These are phyloP conservation scores for Pisolithus microcarpus DNA, from an alignment of 768 basidiomycete species.

Conservation along the genomic window DNA sequence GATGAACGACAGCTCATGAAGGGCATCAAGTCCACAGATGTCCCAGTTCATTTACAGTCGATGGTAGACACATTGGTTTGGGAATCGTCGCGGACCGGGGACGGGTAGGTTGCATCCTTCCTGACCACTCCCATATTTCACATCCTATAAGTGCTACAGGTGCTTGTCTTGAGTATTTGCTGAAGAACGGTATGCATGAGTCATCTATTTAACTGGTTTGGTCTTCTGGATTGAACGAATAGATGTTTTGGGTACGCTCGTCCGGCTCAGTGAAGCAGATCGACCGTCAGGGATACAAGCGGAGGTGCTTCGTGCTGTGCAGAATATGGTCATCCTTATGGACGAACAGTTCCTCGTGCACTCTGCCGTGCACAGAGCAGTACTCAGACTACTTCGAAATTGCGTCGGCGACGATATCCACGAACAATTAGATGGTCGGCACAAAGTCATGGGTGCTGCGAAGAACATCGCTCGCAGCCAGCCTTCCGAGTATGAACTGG, in stretches of 20 bases:
- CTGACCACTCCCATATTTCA: conserved; percentile 5
- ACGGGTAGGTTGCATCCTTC: conserved; percentile 55
- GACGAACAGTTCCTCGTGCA: conserved; percentile 94
- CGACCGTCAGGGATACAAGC: conserved; percentile 86
- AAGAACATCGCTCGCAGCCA: conserved; percentile 56
- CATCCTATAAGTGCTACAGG: conserved; percentile 62
- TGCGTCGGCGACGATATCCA: conserved; percentile 91
- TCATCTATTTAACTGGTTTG: neutral
- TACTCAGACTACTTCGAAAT: conserved; percentile 74
- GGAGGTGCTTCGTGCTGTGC: conserved; percentile 78
- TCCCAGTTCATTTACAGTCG: conserved; percentile 65
- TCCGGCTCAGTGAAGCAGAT: conserved; percentile 78
- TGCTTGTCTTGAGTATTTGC: conserved; percentile 81
- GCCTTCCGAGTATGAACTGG: conserved; percentile 87
- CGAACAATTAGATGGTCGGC: conserved; percentile 76
- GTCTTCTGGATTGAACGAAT: conserved; percentile 1
- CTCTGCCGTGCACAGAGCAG: conserved; percentile 82
- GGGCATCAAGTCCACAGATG: conserved; percentile 77
- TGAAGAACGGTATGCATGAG: conserved; percentile 66
- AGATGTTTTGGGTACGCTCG: conserved; percentile 83
- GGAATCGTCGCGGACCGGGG: conserved; percentile 80
- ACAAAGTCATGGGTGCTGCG: conserved; percentile 78
- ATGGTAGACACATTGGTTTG: conserved; percentile 83
- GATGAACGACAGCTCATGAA: conserved; percentile 82
- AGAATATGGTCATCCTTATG: conserved; percentile 85